phyloP scores from a whole-genome alignment of 306 rosid species.

The Prunus campanulata region DNA sequence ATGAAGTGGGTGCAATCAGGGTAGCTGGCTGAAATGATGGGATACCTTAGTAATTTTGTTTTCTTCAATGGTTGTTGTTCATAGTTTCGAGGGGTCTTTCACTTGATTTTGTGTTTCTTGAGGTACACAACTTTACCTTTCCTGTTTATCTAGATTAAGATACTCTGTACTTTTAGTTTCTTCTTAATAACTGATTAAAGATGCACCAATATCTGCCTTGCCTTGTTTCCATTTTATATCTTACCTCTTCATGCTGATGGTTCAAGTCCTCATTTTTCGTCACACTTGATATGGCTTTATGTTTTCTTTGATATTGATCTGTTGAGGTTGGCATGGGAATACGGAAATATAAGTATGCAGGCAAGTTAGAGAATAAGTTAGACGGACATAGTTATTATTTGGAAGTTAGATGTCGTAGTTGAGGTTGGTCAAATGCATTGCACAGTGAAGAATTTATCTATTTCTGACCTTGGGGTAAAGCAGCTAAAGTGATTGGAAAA shows the following conservation, averaged over 20 bases:
- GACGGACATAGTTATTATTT: background rate
- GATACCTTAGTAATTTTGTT: conserved; percentile 47
- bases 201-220: background rate
- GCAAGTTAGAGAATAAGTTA: background rate
- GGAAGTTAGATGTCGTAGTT: background rate
- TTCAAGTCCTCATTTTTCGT: background rate
- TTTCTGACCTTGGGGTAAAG: too few species aligned
- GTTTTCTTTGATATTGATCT: background rate
- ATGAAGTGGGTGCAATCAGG: conserved; percentile 80
- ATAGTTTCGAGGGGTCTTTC: conserved; percentile 62
- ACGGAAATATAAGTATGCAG: background rate
- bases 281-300: background rate
- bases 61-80: conserved; percentile 61
- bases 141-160: conserved; percentile 5
- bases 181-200: too few species aligned
- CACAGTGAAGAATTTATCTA: too few species aligned
- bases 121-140: conserved; percentile 55
- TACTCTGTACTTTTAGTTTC: background rate
- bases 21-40: conserved; percentile 73
- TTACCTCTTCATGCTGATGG: background rate
- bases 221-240: background rate
- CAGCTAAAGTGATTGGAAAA: too few species aligned
- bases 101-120: conserved; percentile 52
- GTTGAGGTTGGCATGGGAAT: background rate
- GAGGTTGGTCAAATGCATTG: background rate